Evolutionary conservation across 805 yeast species (phyloP).

Genomic region (Candida taoyuanica): DNA sequence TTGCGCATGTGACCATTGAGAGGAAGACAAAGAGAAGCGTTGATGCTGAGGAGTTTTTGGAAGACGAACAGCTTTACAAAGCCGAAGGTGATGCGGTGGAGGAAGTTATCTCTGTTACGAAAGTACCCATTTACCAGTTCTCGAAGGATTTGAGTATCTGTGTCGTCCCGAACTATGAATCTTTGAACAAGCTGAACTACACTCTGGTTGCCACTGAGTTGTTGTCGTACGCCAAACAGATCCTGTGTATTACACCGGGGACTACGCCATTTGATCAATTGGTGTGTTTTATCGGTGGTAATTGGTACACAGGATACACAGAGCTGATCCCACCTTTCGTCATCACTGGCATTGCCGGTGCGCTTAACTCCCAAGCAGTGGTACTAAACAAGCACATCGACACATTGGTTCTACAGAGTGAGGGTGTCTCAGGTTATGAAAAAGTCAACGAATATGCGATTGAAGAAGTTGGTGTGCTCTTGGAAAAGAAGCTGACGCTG

Average conservation of each 20-base stretch:
- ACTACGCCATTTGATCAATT: conserved; percentile 26
- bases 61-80: conserved; percentile 47
- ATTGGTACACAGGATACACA: conserved; percentile 7
- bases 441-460: conserved; percentile 39
- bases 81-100: conserved; percentile 6
- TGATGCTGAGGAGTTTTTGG: conserved; percentile 34
- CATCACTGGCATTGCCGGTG: conserved; percentile 54
- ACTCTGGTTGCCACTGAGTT: conserved; percentile 28
- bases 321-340: conserved; percentile 55
- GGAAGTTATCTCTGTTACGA: conserved; percentile 5
- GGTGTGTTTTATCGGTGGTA: conserved; percentile 17
- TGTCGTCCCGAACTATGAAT: conserved; percentile 18
- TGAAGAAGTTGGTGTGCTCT: conserved; percentile 10
- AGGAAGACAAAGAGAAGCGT: conserved; percentile 8
- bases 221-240: conserved; percentile 4
- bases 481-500: conserved; percentile 7
- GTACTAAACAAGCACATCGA: conserved; percentile 8
- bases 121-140: conserved; percentile 17
- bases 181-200: conserved; percentile 31
- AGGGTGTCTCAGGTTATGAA: conserved; percentile 60
- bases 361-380: conserved; percentile 30
- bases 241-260: conserved; percentile 31
- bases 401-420: conserved; percentile 41
- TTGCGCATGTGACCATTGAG: conserved; percentile 5
- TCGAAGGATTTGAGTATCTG: conserved; percentile 12